Base-by-base conservation (phyloP, 805 yeast genomes). In the Zygosaccharomyces kombuchaensis region DNA sequence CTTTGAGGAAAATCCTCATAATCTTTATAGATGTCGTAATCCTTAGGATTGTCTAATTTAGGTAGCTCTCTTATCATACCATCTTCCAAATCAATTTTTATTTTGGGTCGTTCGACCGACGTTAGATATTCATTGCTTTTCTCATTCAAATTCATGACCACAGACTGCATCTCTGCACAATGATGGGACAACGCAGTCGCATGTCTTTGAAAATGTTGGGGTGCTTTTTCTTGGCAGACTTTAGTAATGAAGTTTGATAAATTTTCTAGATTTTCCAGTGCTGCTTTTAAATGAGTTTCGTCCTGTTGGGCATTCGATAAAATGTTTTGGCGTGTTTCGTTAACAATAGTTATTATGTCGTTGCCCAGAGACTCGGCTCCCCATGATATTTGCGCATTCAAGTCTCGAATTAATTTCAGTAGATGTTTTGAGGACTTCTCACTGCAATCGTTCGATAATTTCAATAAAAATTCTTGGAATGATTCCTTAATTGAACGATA, bases 151-250 rank as follows among this genome's bases (percentile, higher is more conserved):
- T 40, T 21, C 1, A 21, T 12, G 3, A 43, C 30, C 8, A 53
- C 36, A 4, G 42, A 22, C 2, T 36, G 25, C 7, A 53, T 19
- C 2, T 34, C 22, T 4, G 29, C n/a, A 13, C 17, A 42, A 23
- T 47, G 50, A 12, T 37, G 43, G 3, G n/a, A 12, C 4, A 57
- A 29, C 10, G 46, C 31, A 16, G 47, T 47, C 10, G 36, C 37
- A 34, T 58, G 63, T 2, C 54, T 44, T 9, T 44, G 40, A 4
- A 51, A 32, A 2, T 53, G 43, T 43, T 59, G 59, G 3, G 32
- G 37, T 2, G 49, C 22, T 23, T 52, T 54, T 10, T 45, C 38
- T 21, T 47, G 51, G 30, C 43, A 50, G 8, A 37, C 34, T 4
- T 46, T 17, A 12, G 36, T 17, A 5, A 42, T 42, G 16, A 13